These are phyloP conservation scores for Penicillium palitans DNA, from an alignment of 2,329 filamentous ascomycete genomes.

Conservation along the genomic window DNA sequence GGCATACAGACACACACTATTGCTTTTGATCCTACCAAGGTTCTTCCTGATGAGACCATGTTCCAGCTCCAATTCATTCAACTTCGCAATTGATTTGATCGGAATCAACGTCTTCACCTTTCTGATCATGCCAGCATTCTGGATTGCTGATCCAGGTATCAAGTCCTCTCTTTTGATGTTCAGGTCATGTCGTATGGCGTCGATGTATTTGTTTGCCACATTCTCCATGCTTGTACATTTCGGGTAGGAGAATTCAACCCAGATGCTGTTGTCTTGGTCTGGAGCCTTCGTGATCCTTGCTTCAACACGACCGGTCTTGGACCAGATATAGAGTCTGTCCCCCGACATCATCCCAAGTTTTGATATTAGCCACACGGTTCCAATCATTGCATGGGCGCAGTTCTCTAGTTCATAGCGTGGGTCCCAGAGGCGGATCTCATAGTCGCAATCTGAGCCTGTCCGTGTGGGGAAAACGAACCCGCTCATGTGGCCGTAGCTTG, in stretches of 20 bases:
- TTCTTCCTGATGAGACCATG: background rate
- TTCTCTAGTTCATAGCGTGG: background rate
- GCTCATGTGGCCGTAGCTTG: background rate
- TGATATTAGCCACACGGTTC: constrained; percentile 17
- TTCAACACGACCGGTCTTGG: constrained; percentile 7
- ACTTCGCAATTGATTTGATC: background rate
- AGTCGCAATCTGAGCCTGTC: background rate
- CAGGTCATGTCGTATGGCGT: constrained; percentile 1
- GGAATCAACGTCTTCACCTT: constrained; percentile 9
- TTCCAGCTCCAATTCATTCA: background rate
- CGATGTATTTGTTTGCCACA: background rate
- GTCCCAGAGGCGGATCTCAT: background rate
- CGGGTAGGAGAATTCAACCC: constrained; percentile 5
- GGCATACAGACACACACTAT: constrained; percentile 9
- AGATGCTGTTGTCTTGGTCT: background rate
- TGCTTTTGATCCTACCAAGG: constrained; percentile 7
- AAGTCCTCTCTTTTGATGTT: background rate
- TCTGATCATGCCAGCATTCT: constrained; percentile 3
- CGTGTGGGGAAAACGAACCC: background rate
- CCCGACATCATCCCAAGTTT: constrained; percentile 2
- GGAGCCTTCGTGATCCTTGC: background rate
- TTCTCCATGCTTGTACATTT: background rate
- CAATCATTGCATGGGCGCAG: constrained; percentile 9
- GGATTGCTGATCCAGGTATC: background rate
- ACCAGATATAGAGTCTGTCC: background rate